A percentile compares a stretch with the other conserved stretches of the same genome.
Conservation (phyloP, 202 grass and related monocot species). For the Dendrocalamus latiflorus region DNA sequence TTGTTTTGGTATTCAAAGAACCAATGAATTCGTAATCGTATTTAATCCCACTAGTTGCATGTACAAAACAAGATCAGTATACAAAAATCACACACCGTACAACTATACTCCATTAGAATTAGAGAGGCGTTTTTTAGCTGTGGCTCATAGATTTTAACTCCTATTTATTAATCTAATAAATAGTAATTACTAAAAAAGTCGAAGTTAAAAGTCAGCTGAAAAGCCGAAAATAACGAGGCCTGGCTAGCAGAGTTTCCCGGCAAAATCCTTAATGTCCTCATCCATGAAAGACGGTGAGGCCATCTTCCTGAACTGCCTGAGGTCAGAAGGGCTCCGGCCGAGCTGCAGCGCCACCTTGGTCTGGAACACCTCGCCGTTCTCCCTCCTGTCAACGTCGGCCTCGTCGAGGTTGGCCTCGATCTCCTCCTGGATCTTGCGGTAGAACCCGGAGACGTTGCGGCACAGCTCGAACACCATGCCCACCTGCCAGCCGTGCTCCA, state of each 20-base stretch:
- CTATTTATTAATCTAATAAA: too few species aligned
- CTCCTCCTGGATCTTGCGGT: constrained; percentile 54
- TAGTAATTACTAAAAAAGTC: too few species aligned
- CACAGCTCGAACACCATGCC: constrained; percentile 72
- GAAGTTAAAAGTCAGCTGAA: too few species aligned
- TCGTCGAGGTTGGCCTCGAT: constrained; percentile 50
- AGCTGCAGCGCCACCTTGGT: constrained; percentile 63
- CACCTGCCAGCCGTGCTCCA: constrained; percentile 52
- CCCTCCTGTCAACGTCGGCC: constrained; percentile 33
- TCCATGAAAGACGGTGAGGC: constrained; percentile 27
- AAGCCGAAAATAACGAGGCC: too few species aligned
- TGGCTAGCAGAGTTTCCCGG: constrained; percentile 44
- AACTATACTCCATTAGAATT: not conserved
- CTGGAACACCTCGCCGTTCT: constrained; percentile 63
- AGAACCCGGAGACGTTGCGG: constrained; percentile 50
- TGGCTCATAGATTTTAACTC: too few species aligned
- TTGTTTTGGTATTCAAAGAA: not conserved
- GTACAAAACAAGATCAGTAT: not conserved
- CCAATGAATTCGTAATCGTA: not conserved
- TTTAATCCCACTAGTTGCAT: not conserved
- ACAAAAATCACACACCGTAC: not conserved
- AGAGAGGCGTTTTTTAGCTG: too few species aligned
- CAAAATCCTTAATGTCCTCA: constrained; percentile 53
- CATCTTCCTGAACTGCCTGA: constrained; percentile 33
- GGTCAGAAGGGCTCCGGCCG: constrained; percentile 43